These are phyloP conservation scores for Butyriboletus loyo DNA, from an alignment of 768 basidiomycete genomes.

Conservation along the genomic window DNA sequence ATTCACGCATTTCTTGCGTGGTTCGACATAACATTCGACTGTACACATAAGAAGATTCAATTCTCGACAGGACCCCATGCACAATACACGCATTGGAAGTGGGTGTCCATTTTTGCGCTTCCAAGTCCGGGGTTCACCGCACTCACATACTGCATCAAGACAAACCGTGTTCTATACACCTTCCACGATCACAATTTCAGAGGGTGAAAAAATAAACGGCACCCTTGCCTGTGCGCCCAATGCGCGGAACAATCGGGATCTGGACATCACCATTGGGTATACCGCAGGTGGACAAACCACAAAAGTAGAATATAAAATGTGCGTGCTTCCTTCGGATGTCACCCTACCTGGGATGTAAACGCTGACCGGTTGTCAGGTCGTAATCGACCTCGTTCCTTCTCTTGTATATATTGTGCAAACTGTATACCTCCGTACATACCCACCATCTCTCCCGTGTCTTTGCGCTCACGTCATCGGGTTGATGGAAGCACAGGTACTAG, in stretches of 20 bases:
- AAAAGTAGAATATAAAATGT: slow-evolving; percentile 80
- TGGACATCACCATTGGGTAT: slow-evolving; percentile 87
- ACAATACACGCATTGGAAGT: slow-evolving; percentile 97
- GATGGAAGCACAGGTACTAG: slow-evolving; percentile 28
- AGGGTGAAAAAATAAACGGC: slow-evolving; percentile 74
- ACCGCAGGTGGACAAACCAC: slow-evolving; percentile 35
- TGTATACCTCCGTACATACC: slow-evolving; percentile 13
- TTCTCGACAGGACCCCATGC: slow-evolving; percentile 99
- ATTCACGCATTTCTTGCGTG: slow-evolving; percentile 98
- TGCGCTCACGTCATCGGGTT: slow-evolving; percentile 6
- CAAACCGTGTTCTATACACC: slow-evolving; percentile 99
- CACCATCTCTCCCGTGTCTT: background rate
- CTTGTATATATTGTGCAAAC: slow-evolving; percentile 7
- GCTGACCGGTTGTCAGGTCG: slow-evolving; percentile 76
- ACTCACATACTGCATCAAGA: slow-evolving; percentile 35
- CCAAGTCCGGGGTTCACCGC: background rate
- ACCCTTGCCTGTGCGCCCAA: slow-evolving; percentile 81
- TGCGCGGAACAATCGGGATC: slow-evolving; percentile 87
- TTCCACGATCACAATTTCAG: slow-evolving; percentile 62
- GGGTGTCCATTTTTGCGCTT: slow-evolving; percentile 32
- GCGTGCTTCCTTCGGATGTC: slow-evolving; percentile 42
- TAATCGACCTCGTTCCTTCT: slow-evolving; percentile 37
- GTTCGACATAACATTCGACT: slow-evolving; percentile 97
- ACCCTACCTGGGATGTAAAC: slow-evolving; percentile 25
- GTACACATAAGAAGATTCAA: slow-evolving; percentile 91